Evolutionary conservation across 257 asterid species (phyloP).

Genomic region (Parsonsia alboflavescens): DNA sequence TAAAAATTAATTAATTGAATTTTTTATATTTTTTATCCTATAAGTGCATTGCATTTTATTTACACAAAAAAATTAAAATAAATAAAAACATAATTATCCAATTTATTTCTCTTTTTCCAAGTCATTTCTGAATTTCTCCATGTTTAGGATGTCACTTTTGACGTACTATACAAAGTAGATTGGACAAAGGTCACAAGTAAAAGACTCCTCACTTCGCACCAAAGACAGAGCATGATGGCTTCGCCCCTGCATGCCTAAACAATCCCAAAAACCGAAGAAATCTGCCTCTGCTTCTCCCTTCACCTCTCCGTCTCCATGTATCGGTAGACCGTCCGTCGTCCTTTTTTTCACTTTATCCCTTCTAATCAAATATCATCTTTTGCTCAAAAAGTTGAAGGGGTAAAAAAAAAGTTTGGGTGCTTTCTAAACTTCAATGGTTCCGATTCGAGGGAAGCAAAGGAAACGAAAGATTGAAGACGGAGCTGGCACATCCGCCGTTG

Average conservation of each 20-base stretch:
- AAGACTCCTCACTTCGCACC: background rate
- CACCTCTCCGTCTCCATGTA: background rate
- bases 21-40: no score
- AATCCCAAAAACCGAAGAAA: conserved; percentile 7
- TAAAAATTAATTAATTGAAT: no score
- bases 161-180: background rate
- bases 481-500: conserved; percentile 18
- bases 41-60: no score
- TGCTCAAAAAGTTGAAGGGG: background rate
- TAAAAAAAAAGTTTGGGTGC: background rate
- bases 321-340: background rate
- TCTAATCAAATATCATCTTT: background rate
- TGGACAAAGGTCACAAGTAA: background rate
- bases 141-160: background rate
- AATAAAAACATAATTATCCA: no score
- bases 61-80: no score
- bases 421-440: conserved; percentile 13
- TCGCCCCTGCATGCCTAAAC: conserved; percentile 9
- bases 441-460: conserved; percentile 22
- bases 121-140: no score
- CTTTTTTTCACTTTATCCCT: background rate
- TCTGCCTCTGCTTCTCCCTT: background rate
- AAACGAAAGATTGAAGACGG: conserved; percentile 13
- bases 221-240: background rate
- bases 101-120: no score